Base-by-base conservation (phyloP, 108 stramenopile genomes). In the Cyclotella cryptica region DNA sequence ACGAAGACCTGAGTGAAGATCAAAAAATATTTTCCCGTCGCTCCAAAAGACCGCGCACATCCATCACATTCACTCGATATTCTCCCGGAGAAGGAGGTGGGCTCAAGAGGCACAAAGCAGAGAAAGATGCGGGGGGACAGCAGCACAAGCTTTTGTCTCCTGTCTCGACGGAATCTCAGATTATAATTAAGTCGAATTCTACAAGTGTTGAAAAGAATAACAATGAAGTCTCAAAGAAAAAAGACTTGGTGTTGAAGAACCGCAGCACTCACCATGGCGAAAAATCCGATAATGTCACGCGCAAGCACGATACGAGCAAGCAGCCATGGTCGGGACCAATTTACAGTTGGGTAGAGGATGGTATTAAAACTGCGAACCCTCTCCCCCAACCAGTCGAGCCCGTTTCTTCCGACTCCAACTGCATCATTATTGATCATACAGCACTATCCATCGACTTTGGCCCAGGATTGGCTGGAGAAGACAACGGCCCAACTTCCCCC, bases 41-140 rank as follows among this genome's bases (percentile, higher is more conserved):
- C 42, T 52, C 42, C 55, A 71, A 71, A 71, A 30, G 69, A 10
- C 44, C 41, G 3, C 69, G 69, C 11, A 42, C 2, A 12, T 71
- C 69, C 21, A 9, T 54, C 3, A 51, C 40, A 30, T 3, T 55
- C 52, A 70, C 44, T 52, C 69, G 77, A 53, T 78, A 69, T 55
- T 61, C 77, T 40, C 77, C 77, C 21, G 77, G 77, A 60, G 77
- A 78, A 51, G 77, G 77, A 4, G 77, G 77, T 6, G 77, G 77
- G 30, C 55, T 78, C 28, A 69, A 69, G 43, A 61, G 61, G 29
- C 47, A 49, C 42, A 78, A 71, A 53, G 45, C 14, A 10, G 51
- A 58, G 12, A 49, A 45, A 18, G 18, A 22, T 41, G 35, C 14
- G n/a, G 60, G 17, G 72, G 44, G 3, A 49, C 45, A 29, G 45